Evolutionary conservation across 495 filamentous ascomycete genomes (phyloP).

Genomic region (Cercophora newfieldiana): DNA sequence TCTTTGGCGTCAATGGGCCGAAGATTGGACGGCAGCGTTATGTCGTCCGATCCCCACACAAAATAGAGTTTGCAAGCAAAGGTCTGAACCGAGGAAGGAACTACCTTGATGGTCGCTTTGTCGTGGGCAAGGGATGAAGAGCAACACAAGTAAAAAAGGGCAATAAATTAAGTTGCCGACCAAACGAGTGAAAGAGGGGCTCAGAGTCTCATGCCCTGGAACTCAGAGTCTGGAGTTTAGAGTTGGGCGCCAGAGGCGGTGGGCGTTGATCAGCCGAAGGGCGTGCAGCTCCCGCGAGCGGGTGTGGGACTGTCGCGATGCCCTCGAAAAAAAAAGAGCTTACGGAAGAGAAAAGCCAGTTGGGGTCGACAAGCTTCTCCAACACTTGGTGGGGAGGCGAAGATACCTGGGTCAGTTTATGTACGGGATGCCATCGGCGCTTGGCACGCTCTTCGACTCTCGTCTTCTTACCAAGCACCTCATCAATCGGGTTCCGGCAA

Average conservation of each 20-base stretch:
- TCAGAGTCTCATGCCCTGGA: too few relatives aligned
- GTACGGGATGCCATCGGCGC: background rate
- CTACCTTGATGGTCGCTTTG: background rate
- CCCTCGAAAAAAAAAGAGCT: background rate
- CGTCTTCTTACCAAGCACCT: constrained; percentile 6
- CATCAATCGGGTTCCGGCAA: background rate
- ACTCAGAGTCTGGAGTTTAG: too few relatives aligned
- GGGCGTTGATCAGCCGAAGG: background rate
- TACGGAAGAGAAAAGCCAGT: background rate
- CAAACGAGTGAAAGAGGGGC: background rate
- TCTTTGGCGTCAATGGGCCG: background rate
- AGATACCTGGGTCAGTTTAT: background rate
- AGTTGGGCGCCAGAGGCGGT: background rate
- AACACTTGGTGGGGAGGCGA: background rate
- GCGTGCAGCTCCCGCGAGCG: background rate
- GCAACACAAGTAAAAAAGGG: background rate
- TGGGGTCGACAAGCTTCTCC: constrained; percentile 2
- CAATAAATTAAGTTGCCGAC: background rate
- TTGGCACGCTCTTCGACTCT: constrained; percentile 5
- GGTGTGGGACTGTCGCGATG: background rate
- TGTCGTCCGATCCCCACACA: background rate
- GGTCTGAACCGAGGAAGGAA: background rate
- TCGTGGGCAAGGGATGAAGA: background rate
- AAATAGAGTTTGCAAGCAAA: background rate
- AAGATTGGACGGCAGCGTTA: too few relatives aligned